Evolutionary conservation across 2,329 filamentous ascomycete species (phyloP), one percentile per base, ranked within the genome.

Genomic region (Aspergillus pseudoglaucus): DNA sequence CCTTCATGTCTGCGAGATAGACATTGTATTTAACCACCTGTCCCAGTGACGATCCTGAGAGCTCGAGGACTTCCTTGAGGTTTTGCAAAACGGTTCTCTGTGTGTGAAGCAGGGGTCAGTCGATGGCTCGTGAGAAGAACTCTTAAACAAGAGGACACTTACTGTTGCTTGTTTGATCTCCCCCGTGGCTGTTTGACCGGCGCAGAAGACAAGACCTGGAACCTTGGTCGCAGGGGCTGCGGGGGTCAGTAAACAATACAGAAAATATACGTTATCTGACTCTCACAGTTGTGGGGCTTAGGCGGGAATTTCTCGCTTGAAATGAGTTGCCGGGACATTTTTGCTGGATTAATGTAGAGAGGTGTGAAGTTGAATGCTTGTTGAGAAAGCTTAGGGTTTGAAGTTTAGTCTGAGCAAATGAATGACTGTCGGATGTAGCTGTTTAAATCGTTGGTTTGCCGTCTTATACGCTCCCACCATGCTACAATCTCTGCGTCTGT

Each of bases 1-100:
- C 74, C 38, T 74, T 70, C 81, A 86, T 85, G 51, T 76, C 75
- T 0, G 77, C 79, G 8, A 87, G 63, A 62, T 81, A 87, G 43
- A 85, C 73, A 56, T 84, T 85, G 55, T 82, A 75, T 65, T 86
- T 85, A 60, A 85, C 75, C 0, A 80, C 75, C 32, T 84, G 80
- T 7, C 76, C 67, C 15, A 84, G 67, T 52, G 68, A 74, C 35
- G 75, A 80, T 1, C 81, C 81, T 0, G 79, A 78, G 3, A 76
- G 80, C 52, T 78, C 72, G 15, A 86, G 77, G 1, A 85, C 75
- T 1, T 73, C 75, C n/a, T 71, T 78, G 3, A 85, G 70, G 64
- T 84, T 84, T 46, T 72, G 62, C 15, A 68, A 48, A 8, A 59
- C 61, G 15, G 54, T 62, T 51, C 55, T 55, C 63, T 65, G 42